These are phyloP conservation scores for Ceratocystis albifundus DNA, from an alignment of 2,329 filamentous ascomycete genomes.

Conservation along the genomic window DNA sequence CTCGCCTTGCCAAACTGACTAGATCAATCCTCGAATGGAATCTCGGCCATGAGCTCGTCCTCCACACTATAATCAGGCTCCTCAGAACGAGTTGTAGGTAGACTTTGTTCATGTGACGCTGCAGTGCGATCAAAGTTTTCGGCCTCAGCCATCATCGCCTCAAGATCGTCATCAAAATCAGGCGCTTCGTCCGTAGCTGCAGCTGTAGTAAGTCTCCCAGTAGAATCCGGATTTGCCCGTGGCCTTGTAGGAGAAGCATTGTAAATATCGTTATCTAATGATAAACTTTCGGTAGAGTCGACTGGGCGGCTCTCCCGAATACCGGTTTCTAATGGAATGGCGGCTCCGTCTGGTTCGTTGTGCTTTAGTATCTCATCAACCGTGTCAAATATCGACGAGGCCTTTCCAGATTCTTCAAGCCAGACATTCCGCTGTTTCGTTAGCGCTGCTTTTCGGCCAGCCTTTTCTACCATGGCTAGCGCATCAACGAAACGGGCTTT, in stretches of 20 bases:
- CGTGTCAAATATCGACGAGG: conserved; percentile 30
- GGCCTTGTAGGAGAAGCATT: conserved; percentile 38
- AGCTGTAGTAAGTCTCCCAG: background rate
- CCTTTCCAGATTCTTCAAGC: conserved; percentile 62
- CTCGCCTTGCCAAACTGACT: background rate
- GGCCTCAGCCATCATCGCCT: conserved; percentile 43
- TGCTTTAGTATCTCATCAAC: conserved; percentile 26
- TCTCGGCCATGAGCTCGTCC: conserved; percentile 56
- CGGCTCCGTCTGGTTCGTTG: conserved; percentile 10
- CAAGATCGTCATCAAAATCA: conserved; percentile 33
- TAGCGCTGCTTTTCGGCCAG: conserved; percentile 73
- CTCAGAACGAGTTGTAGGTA: conserved; percentile 22
- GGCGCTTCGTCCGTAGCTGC: conserved; percentile 32
- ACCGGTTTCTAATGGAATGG: background rate
- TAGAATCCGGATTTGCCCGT: conserved; percentile 16
- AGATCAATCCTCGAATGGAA: conserved; percentile 29
- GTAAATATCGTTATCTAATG: conserved; percentile 42
- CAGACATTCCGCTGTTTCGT: conserved; percentile 64
- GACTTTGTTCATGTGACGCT: background rate
- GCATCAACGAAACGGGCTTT: conserved; percentile 90
- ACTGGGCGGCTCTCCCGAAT: background rate
- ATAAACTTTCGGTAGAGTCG: background rate
- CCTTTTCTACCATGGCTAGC: conserved; percentile 79
- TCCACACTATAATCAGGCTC: conserved; percentile 46
- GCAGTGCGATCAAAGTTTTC: conserved; percentile 27